Evolutionary conservation across 2,329 filamentous ascomycete genomes (phyloP).

Genomic region (Metarhizium humberi): DNA sequence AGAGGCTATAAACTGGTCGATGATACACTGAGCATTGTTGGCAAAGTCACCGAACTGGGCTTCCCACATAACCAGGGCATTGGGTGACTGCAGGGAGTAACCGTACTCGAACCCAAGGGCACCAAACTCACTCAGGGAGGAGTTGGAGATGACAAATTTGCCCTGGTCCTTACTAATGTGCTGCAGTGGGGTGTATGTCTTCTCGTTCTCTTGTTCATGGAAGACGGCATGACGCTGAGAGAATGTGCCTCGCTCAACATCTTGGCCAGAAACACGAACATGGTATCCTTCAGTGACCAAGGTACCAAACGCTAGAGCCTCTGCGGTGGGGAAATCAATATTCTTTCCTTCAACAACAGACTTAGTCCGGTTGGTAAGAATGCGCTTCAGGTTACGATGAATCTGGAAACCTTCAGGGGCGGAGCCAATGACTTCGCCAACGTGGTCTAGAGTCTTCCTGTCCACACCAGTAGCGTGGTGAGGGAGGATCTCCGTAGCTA

Average conservation of each 20-base stretch:
- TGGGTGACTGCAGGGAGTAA: conserved; percentile 93
- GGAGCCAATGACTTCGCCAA: conserved; percentile 70
- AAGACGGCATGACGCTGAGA: conserved; percentile 95
- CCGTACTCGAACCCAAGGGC: conserved; percentile 96
- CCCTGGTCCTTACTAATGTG: conserved; percentile 84
- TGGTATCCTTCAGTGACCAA: conserved; percentile 91
- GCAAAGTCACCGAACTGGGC: conserved; percentile 99
- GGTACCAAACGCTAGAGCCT: conserved; percentile 89
- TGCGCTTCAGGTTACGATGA: conserved; percentile 96
- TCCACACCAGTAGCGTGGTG: conserved; percentile 83
- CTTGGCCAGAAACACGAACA: conserved; percentile 94
- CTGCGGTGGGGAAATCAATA: conserved; percentile 96
- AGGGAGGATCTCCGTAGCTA: conserved; percentile 86
- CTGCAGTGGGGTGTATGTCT: conserved; percentile 87
- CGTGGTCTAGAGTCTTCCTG: conserved; percentile 62
- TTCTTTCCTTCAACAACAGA: conserved; percentile 83
- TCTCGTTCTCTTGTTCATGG: conserved; percentile 93
- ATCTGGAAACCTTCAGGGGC: conserved; percentile 78
- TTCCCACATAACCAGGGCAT: conserved; percentile 98
- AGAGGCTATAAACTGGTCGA: conserved; percentile 97
- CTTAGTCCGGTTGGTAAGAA: conserved; percentile 82
- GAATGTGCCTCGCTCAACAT: conserved; percentile 98
- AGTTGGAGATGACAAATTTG: conserved; percentile 95
- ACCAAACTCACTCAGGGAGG: conserved; percentile 62
- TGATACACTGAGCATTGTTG: conserved; percentile 98